These are phyloP conservation scores for Astragalus membranaceus DNA, from an alignment of 306 rosid genomes.

Conservation along the genomic window DNA sequence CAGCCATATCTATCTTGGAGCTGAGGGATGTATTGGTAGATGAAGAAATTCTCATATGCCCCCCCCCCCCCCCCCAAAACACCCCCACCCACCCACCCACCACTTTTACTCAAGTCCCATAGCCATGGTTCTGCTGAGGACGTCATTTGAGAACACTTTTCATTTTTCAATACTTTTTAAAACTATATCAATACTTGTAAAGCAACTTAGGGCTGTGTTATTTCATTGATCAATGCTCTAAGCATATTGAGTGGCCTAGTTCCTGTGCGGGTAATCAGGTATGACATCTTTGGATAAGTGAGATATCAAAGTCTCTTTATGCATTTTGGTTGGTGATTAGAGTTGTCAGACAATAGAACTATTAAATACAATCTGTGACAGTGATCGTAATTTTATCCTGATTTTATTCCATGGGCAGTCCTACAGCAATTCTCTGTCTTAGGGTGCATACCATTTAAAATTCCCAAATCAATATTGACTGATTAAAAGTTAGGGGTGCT, in stretches of 20 bases:
- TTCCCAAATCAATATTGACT: not conserved
- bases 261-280: not conserved
- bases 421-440: not conserved
- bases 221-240: not conserved
- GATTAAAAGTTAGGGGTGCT: not conserved
- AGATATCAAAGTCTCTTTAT: not conserved
- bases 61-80: too few relatives aligned
- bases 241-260: not conserved
- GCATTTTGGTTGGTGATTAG: not conserved
- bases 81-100: too few relatives aligned
- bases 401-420: not conserved
- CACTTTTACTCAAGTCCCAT: not conserved
- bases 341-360: not conserved
- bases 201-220: conserved; percentile 2
- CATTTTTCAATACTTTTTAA: not conserved
- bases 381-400: conserved; percentile 9
- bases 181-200: not conserved
- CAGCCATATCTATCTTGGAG: not conserved
- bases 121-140: not conserved
- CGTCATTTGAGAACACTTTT: not conserved
- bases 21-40: not conserved
- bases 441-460: not conserved
- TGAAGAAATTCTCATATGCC: not conserved
- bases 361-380: not conserved
- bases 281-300: not conserved